phyloP scores from a whole-genome alignment of 805 yeast genomes.

The Saccharomycopsis fibuligera region DNA sequence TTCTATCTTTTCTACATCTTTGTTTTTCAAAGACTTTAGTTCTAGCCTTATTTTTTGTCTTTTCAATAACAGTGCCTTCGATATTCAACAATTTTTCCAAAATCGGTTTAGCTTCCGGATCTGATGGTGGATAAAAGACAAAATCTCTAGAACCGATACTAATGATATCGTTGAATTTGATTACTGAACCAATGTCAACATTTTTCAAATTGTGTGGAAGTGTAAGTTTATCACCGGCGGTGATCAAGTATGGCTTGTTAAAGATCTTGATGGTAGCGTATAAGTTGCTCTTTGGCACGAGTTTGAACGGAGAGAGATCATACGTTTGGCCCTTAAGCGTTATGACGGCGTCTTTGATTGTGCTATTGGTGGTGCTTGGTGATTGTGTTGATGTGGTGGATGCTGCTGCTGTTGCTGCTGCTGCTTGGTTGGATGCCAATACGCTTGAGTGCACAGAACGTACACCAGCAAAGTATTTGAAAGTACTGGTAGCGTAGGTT shows the following conservation, averaged over 20 bases:
- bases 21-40: constrained; percentile 70
- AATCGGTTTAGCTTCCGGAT: constrained; percentile 9
- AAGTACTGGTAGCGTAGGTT: neutral
- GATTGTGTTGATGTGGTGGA: too few relatives aligned
- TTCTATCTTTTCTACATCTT: constrained; percentile 69
- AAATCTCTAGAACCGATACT: constrained; percentile 82
- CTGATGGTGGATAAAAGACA: constrained; percentile 36
- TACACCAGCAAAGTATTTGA: neutral
- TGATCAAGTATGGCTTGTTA: constrained; percentile 79
- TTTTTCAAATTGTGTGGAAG: constrained; percentile 73
- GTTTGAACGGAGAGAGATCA: constrained; percentile 58
- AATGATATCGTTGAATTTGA: constrained; percentile 66
- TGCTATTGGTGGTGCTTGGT: neutral
- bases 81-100: constrained; percentile 51
- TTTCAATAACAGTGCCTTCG: constrained; percentile 78
- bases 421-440: too few relatives aligned
- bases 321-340: constrained; percentile 1
- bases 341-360: neutral
- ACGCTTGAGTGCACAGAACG: too few relatives aligned
- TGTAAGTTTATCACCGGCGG: constrained; percentile 80
- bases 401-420: too few relatives aligned
- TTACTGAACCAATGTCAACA: constrained; percentile 78
- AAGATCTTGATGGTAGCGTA: constrained; percentile 82
- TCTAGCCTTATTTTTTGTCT: constrained; percentile 73
- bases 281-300: constrained; percentile 54